These are phyloP conservation scores for Magnusiomyces tetraspermus DNA, from an alignment of 1,139 yeast genomes.

Conservation along the genomic window DNA sequence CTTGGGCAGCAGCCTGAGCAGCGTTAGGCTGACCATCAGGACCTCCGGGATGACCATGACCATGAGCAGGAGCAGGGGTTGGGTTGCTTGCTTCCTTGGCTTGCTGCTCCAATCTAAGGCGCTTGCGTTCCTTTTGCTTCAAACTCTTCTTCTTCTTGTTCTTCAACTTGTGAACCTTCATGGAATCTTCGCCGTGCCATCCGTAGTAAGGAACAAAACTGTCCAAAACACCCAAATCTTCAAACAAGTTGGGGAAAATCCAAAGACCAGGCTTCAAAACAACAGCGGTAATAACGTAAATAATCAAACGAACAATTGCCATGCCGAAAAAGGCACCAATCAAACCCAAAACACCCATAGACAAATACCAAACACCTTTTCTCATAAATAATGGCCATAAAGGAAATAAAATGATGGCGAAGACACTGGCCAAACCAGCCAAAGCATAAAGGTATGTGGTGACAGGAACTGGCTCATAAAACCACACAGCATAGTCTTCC, in stretches of 20 bases:
- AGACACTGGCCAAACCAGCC: constrained; percentile 56
- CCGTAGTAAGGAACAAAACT: constrained; percentile 84
- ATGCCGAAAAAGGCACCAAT: constrained; percentile 66
- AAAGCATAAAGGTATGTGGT: constrained; percentile 52
- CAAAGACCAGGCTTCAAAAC: constrained; percentile 67
- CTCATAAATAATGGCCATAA: constrained; percentile 92
- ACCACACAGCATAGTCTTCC: constrained; percentile 84
- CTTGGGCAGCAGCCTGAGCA: constrained; percentile 10
- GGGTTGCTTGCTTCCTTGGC: constrained; percentile 6
- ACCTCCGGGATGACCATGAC: constrained; percentile 8
- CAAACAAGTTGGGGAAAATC: constrained; percentile 94
- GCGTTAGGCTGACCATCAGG: constrained; percentile 1
- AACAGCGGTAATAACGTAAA: constrained; percentile 55
- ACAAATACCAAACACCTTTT: constrained; percentile 81
- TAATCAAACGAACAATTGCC: constrained; percentile 69
- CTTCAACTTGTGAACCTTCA: constrained; percentile 27
- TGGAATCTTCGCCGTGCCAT: constrained; percentile 50
- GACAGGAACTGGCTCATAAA: constrained; percentile 68
- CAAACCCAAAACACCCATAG: constrained; percentile 66
- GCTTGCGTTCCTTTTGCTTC: constrained; percentile 6
- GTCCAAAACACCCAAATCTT: constrained; percentile 88
- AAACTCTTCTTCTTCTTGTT: constrained; percentile 21
- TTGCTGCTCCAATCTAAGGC: neutral
- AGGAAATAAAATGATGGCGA: constrained; percentile 81
- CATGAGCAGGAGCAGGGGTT: constrained; percentile 1